Base-by-base conservation (phyloP, 441 rosid species). In the Rhodomyrtus psidioides region DNA sequence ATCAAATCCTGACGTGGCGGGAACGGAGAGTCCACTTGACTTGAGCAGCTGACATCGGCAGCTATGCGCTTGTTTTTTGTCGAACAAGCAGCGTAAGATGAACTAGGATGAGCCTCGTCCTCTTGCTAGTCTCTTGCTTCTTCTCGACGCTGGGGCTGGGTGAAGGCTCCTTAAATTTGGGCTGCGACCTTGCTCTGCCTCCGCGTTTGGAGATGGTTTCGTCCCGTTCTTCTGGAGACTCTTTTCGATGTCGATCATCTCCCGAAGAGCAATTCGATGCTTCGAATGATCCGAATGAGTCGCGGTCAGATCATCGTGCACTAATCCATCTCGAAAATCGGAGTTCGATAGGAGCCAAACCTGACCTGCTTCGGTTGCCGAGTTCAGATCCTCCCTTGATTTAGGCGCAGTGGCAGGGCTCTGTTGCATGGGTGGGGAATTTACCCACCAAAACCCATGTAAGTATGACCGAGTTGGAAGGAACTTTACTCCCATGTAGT, bases 191-290 rank as follows among this genome's bases (percentile, higher is more conserved):
- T 94, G 91, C 97, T 94, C 93, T 91, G 21, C 88, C 9, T 94
- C 94, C 9, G 94, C 95, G 88, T 95, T 94, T n/a, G 93, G 92
- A 5, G 93, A 96, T 7, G 96, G 98, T 84, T 94, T 94, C 94
- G 95, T 93, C 24, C 97, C 97, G 30, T 92, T 91, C 94, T 92
- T 94, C 86, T 86, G 91, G n/a, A 95, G 94, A 86, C 94, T 96
- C 89, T 92, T 95, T 93, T 96, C 98, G 53, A 95, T 93, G 53
- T 93, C 94, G 39, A 93, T 89, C 96, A 96, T 92, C 89, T 96
- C 98, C 6, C 87, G 90, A 6, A 6, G 99, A 34, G 97, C 70
- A 94, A 86, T 58, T 94, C 96, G 26, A 93, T 94, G 24, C 85
- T 90, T 5, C 95, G 93, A 65, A 92, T 96, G 15, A 92, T 90